Percentiles rank a stretch among this genome's conserved stretches.
Evolutionary conservation across 805 yeast genomes (phyloP).

Genomic region (Debaryomyces maramus): DNA sequence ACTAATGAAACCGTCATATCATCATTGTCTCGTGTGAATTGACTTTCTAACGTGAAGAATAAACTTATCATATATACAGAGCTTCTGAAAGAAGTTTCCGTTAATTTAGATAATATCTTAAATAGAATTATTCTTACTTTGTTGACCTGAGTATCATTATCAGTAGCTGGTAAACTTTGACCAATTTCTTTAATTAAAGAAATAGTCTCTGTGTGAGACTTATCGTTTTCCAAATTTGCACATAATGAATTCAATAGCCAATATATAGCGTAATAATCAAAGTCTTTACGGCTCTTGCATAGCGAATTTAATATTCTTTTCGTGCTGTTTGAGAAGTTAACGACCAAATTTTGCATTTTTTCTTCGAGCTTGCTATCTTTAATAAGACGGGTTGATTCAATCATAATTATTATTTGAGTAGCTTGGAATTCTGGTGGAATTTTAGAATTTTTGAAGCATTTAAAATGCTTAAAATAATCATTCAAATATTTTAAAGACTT

Average conservation of each 20-base stretch:
- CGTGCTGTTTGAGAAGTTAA: neutral
- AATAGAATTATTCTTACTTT: constrained; percentile 25
- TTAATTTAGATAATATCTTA: constrained; percentile 20
- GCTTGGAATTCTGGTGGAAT: constrained; percentile 10
- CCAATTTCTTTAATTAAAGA: constrained; percentile 9
- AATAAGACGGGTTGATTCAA: neutral
- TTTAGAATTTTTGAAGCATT: neutral
- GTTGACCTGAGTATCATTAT: neutral
- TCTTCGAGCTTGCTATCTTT: neutral
- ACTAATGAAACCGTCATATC: constrained; percentile 9
- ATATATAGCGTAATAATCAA: neutral
- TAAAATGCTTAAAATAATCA: constrained; percentile 10
- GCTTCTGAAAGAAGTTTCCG: constrained; percentile 7
- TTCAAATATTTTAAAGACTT: constrained; percentile 13
- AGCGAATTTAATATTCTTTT: neutral
- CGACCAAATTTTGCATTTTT: neutral
- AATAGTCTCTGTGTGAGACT: constrained; percentile 3
- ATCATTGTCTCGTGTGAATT: neutral
- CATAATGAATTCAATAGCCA: constrained; percentile 29
- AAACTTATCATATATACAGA: constrained; percentile 16
- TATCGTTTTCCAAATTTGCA: neutral
- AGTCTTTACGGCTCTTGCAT: neutral
- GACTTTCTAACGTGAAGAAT: constrained; percentile 3
- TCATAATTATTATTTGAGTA: constrained; percentile 11
- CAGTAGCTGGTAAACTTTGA: constrained; percentile 6